Conservation (phyloP, 768 basidiomycete genomes). For the Termitomyces titanicus region DNA sequence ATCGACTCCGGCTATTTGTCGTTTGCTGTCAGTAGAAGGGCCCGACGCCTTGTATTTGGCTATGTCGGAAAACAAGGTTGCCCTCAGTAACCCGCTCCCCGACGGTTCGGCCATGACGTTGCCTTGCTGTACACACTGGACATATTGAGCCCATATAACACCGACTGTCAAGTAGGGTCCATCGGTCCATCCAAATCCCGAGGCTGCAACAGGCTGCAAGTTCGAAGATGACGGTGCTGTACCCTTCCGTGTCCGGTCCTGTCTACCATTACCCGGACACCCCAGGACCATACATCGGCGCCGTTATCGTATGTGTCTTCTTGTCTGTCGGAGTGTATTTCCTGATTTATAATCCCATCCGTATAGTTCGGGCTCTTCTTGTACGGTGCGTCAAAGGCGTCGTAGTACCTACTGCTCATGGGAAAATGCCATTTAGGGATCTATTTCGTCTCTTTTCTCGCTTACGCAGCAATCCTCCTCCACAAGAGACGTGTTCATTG, state of each 20-base stretch:
- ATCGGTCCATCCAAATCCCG: neutral
- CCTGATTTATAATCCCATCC: neutral
- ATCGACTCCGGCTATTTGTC: neutral
- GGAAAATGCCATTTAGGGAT: constrained; percentile 7
- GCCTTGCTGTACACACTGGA: neutral
- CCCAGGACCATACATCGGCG: constrained; percentile 7
- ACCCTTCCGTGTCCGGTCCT: constrained; percentile 5
- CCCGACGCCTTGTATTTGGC: neutral
- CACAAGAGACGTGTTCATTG: constrained; percentile 1
- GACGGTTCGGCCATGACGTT: neutral
- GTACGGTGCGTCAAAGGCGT: constrained; percentile 9
- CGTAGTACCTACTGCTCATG: neutral
- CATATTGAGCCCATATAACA: neutral
- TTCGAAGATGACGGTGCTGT: constrained; percentile 5
- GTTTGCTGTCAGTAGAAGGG: neutral
- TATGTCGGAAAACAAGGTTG: constrained; percentile 5
- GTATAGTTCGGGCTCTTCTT: constrained; percentile 17
- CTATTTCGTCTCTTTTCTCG: constrained; percentile 8
- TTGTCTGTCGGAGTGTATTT: neutral
- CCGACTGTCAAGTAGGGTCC: neutral
- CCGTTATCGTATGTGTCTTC: constrained; percentile 4
- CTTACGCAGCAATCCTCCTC: constrained; percentile 5
- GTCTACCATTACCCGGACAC: constrained; percentile 4
- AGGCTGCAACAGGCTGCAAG: too few species aligned
- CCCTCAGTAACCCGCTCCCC: neutral